Conservation (phyloP, 2,329 filamentous ascomycete genomes). For the Scedosporium dehoogii region DNA sequence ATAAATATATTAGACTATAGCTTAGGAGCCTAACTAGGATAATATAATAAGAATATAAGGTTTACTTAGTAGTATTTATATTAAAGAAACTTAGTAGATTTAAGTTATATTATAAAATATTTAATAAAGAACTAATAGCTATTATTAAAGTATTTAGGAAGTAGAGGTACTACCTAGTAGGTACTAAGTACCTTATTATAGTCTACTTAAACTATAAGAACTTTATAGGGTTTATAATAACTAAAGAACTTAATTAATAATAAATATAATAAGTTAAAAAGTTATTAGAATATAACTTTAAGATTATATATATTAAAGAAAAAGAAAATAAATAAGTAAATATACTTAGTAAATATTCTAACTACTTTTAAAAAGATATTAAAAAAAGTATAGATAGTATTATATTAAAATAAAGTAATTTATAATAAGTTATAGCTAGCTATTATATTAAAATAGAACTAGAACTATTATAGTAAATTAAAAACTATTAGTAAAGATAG, state of each 20-base stretch:
- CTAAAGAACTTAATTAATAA: no score
- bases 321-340: constrained; percentile 3
- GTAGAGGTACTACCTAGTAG: constrained; percentile 7
- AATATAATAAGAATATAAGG: no score
- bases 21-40: no score
- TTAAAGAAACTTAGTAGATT: no score
- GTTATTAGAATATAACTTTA: no score
- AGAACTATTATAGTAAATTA: background rate
- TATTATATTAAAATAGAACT: background rate
- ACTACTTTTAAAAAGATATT: constrained; percentile 2
- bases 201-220: background rate
- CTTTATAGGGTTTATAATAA: no score
- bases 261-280: no score
- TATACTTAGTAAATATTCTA: constrained; percentile 6
- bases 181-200: no score
- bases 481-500: background rate
- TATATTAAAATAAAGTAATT: constrained; percentile 10
- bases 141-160: constrained; percentile 8
- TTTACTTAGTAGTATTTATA: no score
- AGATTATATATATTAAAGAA: no score
- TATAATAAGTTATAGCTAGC: background rate
- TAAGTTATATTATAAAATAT: no score
- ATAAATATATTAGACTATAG: no score
- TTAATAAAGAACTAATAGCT: constrained; percentile 12
- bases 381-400: constrained; percentile 7